phyloP scores from a whole-genome alignment of 306 rosid species.

The Neltuma alba region DNA sequence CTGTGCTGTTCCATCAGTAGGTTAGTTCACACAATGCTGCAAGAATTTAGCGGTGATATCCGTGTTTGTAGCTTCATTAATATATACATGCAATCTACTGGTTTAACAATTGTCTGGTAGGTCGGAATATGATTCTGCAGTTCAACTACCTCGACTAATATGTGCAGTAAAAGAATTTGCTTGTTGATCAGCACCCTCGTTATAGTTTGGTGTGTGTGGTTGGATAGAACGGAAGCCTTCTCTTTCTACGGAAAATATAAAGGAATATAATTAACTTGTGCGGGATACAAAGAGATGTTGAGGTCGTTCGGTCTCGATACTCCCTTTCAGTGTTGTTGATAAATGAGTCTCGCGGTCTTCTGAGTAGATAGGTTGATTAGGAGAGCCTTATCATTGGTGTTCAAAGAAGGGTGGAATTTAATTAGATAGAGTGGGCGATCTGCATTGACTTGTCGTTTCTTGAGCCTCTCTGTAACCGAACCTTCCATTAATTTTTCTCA shows the following conservation, averaged over 20 bases:
- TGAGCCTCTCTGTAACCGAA: conserved; percentile 26
- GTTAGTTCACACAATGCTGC: neutral
- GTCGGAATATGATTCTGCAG: conserved; percentile 48
- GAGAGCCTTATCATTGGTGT: neutral
- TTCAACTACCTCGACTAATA: conserved; percentile 59
- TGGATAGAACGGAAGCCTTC: conserved; percentile 28
- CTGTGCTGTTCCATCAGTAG: conserved; percentile 46
- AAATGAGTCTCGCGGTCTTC: no score
- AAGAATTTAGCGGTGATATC: neutral
- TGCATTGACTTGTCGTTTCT: conserved; percentile 38
- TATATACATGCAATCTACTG: conserved; percentile 38
- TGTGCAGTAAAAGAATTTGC: conserved; percentile 12
- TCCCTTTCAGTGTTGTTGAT: neutral
- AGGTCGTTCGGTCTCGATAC: neutral
- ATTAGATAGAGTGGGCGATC: conserved; percentile 57
- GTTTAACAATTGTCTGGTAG: conserved; percentile 22
- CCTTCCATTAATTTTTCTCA: neutral
- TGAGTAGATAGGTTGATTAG: neutral
- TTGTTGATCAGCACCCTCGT: neutral
- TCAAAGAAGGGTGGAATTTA: neutral
- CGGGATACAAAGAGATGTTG: neutral
- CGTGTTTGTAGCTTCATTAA: conserved; percentile 17
- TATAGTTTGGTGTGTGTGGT: conserved; percentile 36
- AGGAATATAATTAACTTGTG: neutral
- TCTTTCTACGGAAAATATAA: neutral